phyloP scores from a whole-genome alignment of 1,139 yeast species.

The Candida sp. region DNA sequence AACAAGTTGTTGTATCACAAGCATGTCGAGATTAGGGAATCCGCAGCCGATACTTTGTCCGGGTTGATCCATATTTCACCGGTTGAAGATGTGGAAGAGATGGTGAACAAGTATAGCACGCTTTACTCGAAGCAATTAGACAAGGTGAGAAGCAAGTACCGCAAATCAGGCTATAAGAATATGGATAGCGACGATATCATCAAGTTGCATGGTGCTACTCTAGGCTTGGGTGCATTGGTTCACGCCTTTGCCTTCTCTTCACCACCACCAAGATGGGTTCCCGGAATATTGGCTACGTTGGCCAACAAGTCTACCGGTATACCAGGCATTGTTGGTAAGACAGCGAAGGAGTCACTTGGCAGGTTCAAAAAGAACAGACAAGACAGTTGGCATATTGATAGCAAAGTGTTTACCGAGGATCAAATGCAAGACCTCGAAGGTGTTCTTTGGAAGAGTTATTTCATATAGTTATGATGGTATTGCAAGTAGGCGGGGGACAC shows the following conservation, averaged over 20 bases:
- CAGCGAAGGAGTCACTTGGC: constrained; percentile 84
- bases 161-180: constrained; percentile 29
- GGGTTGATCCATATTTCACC: constrained; percentile 86
- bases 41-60: constrained; percentile 77
- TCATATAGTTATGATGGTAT: constrained; percentile 43
- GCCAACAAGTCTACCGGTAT: constrained; percentile 73
- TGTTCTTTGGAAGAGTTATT: constrained; percentile 91
- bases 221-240: constrained; percentile 88
- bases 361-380: constrained; percentile 92
- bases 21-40: constrained; percentile 77
- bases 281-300: constrained; percentile 68
- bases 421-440: constrained; percentile 95
- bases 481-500: neutral
- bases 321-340: constrained; percentile 79
- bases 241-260: constrained; percentile 91
- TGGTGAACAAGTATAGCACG: constrained; percentile 28
- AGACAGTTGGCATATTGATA: constrained; percentile 96
- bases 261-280: constrained; percentile 95
- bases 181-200: constrained; percentile 46
- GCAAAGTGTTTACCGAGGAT: constrained; percentile 72
- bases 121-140: constrained; percentile 35
- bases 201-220: constrained; percentile 80
- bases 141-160: constrained; percentile 31
- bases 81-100: constrained; percentile 49
- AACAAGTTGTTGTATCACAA: constrained; percentile 61